A percentile compares a stretch with the other conserved stretches of the same genome.
Evolutionary conservation across 2,329 filamentous ascomycete genomes (phyloP).

Genomic region (Colletotrichum sublineola): DNA sequence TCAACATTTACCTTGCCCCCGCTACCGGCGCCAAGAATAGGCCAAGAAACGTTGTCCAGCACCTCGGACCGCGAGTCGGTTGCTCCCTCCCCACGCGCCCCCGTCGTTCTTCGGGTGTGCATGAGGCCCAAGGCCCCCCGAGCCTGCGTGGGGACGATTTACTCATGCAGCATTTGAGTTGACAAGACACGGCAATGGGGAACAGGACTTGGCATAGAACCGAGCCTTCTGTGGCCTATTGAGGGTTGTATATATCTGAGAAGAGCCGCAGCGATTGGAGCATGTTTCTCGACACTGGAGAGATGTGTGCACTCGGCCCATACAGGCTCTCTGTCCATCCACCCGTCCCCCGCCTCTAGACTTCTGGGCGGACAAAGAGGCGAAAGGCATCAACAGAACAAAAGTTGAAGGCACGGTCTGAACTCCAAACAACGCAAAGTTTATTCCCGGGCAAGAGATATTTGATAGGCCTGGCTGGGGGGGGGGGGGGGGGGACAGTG

Average conservation of each 20-base stretch:
- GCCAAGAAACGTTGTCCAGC: background rate
- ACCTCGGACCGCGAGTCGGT: background rate
- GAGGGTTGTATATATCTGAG: background rate
- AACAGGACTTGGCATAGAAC: background rate
- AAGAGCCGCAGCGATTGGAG: background rate
- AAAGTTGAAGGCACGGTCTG: background rate
- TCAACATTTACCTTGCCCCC: background rate
- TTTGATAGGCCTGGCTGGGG: background rate
- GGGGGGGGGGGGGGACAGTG: no score
- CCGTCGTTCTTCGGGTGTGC: background rate
- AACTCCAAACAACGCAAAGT: conserved; percentile 11
- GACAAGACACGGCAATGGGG: background rate
- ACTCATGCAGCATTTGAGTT: background rate
- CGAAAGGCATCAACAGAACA: background rate
- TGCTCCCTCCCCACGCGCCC: background rate
- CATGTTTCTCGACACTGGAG: background rate
- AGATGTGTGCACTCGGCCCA: background rate
- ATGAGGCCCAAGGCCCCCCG: background rate
- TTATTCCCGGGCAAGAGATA: background rate
- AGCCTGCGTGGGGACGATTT: background rate
- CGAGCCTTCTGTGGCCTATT: background rate
- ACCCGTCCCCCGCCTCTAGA: background rate
- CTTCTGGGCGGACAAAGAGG: background rate
- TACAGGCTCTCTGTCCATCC: background rate
- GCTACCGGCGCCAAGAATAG: conserved; percentile 9